Evolutionary conservation across 768 basidiomycete species (phyloP).

Genomic region (Xanthoconium purpureum): DNA sequence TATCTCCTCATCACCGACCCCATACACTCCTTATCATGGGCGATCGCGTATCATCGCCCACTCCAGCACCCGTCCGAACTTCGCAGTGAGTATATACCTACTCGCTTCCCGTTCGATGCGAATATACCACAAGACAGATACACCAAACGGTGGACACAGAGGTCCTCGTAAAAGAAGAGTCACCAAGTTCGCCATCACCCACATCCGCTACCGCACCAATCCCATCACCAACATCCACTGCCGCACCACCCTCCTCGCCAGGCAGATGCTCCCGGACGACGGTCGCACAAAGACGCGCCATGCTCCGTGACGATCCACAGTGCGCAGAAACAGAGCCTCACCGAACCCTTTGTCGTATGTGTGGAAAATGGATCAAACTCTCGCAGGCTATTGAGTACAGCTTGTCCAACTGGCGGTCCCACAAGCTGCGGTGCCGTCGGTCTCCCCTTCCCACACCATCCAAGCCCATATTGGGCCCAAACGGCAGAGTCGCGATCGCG

Average conservation of each 20-base stretch:
- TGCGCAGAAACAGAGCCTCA: slow-evolving; percentile 48
- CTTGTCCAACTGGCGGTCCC: slow-evolving; percentile 51
- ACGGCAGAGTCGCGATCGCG: slow-evolving; percentile 56
- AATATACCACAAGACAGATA: slow-evolving; percentile 17
- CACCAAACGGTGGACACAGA: not conserved
- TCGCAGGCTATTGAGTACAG: slow-evolving; percentile 39
- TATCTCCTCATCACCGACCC: slow-evolving; percentile 10
- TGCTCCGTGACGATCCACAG: slow-evolving; percentile 53
- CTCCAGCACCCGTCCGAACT: not conserved
- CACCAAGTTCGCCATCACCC: slow-evolving; percentile 3
- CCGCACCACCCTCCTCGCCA: not conserved
- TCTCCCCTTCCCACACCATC: slow-evolving; percentile 16
- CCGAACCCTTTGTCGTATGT: slow-evolving; percentile 56
- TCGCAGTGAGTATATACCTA: slow-evolving; percentile 15
- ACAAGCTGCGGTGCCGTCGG: slow-evolving; percentile 44
- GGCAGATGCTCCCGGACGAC: slow-evolving; percentile 19
- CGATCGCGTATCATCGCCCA: slow-evolving; percentile 13
- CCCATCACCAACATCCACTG: too few relatives aligned
- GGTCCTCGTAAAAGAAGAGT: slow-evolving; percentile 16
- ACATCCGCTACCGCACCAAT: not conserved
- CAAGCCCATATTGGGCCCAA: slow-evolving; percentile 40
- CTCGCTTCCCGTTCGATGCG: not conserved
- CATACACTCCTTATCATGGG: slow-evolving; percentile 33
- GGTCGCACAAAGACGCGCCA: slow-evolving; percentile 47
- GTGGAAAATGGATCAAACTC: slow-evolving; percentile 62